Percentiles rank a stretch among this genome's conserved stretches.
These are phyloP conservation scores for Starmerella apis DNA, from an alignment of 805 yeast species.

Conservation along the genomic window DNA sequence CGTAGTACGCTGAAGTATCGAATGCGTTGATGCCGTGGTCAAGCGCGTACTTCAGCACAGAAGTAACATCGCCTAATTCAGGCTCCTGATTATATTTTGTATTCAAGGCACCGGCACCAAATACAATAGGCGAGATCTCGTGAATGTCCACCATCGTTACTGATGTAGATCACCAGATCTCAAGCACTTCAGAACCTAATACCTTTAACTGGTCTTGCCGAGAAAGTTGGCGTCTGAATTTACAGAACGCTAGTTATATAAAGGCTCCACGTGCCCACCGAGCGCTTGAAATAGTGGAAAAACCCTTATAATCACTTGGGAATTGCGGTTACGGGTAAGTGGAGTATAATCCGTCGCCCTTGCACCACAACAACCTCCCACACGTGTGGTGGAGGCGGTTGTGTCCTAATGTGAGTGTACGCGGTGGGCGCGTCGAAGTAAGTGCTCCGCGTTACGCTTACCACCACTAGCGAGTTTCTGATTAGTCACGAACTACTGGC, in stretches of 20 bases:
- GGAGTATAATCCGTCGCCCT: too few species aligned
- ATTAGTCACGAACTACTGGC: neutral
- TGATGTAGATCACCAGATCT: too few species aligned
- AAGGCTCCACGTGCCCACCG: neutral
- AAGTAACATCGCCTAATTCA: slow-evolving; percentile 43
- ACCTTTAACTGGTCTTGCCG: too few species aligned
- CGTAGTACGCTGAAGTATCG: slow-evolving; percentile 91
- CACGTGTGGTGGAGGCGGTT: neutral
- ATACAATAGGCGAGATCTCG: slow-evolving; percentile 39
- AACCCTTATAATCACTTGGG: too few species aligned
- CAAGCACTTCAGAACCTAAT: too few species aligned
- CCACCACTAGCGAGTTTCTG: neutral
- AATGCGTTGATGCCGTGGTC: slow-evolving; percentile 60
- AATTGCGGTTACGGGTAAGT: too few species aligned
- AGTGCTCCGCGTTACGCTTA: neutral
- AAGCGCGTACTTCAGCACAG: slow-evolving; percentile 52
- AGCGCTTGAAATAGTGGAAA: neutral
- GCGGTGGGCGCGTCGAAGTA: neutral
- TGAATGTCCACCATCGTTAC: neutral
- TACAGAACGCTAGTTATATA: neutral
- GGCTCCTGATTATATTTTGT: slow-evolving; percentile 70
- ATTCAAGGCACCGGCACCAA: slow-evolving; percentile 88
- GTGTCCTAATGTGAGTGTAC: neutral
- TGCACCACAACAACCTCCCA: neutral
- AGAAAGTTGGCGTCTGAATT: too few species aligned